A percentile compares a stretch with the other conserved stretches of the same genome.
phyloP scores from a whole-genome alignment of 495 filamentous ascomycete species.

The Rostrohypoxylon terebratum region DNA sequence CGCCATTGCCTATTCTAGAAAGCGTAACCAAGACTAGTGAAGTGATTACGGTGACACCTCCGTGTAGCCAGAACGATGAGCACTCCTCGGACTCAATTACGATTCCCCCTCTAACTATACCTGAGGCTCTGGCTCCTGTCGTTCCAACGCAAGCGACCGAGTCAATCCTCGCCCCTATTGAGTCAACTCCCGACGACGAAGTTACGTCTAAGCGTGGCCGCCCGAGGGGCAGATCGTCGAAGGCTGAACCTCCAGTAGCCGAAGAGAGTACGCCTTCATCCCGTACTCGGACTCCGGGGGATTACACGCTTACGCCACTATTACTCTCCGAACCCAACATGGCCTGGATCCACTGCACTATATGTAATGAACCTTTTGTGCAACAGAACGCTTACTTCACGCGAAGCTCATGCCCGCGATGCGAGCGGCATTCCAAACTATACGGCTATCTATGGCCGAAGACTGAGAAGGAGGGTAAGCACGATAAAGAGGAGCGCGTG shows the following conservation, averaged over 20 bases:
- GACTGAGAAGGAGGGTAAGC: conserved; percentile 78
- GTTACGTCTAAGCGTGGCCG: conserved; percentile 34
- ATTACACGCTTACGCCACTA: conserved; percentile 79
- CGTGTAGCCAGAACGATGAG: conserved; percentile 21
- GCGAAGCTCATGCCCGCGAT: conserved; percentile 84
- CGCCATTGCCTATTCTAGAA: conserved; percentile 34
- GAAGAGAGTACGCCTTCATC: conserved; percentile 44
- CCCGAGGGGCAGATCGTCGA: conserved; percentile 33
- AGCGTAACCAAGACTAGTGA: background rate
- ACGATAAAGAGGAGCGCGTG: conserved; percentile 80
- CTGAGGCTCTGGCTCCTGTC: background rate
- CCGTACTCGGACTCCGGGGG: conserved; percentile 71
- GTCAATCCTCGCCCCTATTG: background rate
- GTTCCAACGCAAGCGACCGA: background rate
- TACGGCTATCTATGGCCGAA: conserved; percentile 98
- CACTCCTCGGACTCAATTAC: background rate
- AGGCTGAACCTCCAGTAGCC: conserved; percentile 11
- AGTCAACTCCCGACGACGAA: conserved; percentile 2
- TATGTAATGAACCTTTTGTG: conserved; percentile 83
- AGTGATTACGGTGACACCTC: background rate
- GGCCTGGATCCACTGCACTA: conserved; percentile 88
- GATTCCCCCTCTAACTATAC: conserved; percentile 4
- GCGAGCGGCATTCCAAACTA: conserved; percentile 93
- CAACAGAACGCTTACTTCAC: conserved; percentile 89
- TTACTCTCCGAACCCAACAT: conserved; percentile 78